Base-by-base conservation (phyloP, 2,329 filamentous ascomycete genomes). In the Davidsoniella eucalypti region DNA sequence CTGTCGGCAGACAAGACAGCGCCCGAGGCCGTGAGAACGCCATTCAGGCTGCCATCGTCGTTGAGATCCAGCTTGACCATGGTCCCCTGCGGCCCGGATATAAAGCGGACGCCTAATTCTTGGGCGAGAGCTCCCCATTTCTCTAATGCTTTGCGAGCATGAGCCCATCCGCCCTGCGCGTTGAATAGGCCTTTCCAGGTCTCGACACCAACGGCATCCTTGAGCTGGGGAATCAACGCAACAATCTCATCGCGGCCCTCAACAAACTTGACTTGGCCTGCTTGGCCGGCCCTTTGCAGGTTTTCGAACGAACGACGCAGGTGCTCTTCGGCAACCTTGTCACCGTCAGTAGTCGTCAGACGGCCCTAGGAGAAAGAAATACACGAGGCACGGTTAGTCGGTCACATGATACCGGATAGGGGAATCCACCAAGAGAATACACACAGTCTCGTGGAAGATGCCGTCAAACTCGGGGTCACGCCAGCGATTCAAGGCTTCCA, bases 1-100 rank as follows among this genome's bases (percentile, higher is more conserved):
- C 81, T 66, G 51, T 75, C 71, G 1, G 78, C 79, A 1, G 61
- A 61, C 4, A 83, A 55, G 3, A 63, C 65, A 7, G 64, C 62
- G 2, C 69, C 69, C 52, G 0, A 57, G 54, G 1, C 58, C 54
- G 6, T 61, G 56, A 2, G 64, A 57, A 1, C 61, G 61, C 1
- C 53, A 3, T 63, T 57, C 2, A 49, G 21, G 39, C 33, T 37
- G 9, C 45, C 55, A 2, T 44, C 25, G 3, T 46, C 52, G 1
- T 39, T 50, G 0, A 58, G 55, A 1, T 51, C 38, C 10, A 65
- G 51, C 6, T 57, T 57, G 2, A 51, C 46, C 3, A 59, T 63
- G 0, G 56, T 60, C 0, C 63, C 63, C 10, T 58, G 53, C 0
- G 55, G 37, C 0, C 63, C 63, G 0, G 62, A 59, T 6, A 65